Evolutionary conservation across 331 rosid species (phyloP), one percentile per base, ranked within the genome.

Genomic region (Acacia pycnantha): DNA sequence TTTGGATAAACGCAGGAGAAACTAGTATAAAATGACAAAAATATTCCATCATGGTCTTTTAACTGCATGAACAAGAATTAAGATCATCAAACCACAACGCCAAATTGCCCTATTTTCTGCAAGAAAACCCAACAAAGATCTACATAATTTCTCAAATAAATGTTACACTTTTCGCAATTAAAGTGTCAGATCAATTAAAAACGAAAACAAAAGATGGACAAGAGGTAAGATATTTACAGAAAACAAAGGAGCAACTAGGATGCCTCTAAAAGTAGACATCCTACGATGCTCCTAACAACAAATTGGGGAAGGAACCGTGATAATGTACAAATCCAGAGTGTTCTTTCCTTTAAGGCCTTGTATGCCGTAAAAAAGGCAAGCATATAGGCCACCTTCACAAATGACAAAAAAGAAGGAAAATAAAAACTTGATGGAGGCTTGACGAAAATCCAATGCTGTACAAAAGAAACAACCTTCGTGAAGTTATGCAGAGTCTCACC

Each of bases 391-490:
- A 80, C 95, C 91, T 93, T 88, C 93, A 81, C 66, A 88, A 80
- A 81, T 47, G 80, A 59, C 85, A 86, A 31, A 0, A 50, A 24
- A 86, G 80, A 84, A 1, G 19, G 59, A 5, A 4, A 9, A 16
- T 31, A 56, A 56, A 56, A 56, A n/a, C 18, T 40, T 43, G 76
- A 84, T 56, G 88, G 79, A 87, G 94, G 90, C 92, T 83, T 27
- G 75, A 76, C 73, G 81, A 88, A 82, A 85, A 84, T 88, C 90
- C 69, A 86, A 77, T 79, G 87, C 91, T 92, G 90, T 96, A 92
- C 98, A 92, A 79, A 51, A 79, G 68, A 83, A 90, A 85, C 84
- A 86, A 80, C 82, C 86, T 76, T 73, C 8, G 81, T 80, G 76
- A 78, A 87, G 86, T 79, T 91, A 86, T 86, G 87, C 87, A 27